Evolutionary conservation across 176 grass and related monocot genomes (phyloP).

Genomic region (Phoenix dactylifera): DNA sequence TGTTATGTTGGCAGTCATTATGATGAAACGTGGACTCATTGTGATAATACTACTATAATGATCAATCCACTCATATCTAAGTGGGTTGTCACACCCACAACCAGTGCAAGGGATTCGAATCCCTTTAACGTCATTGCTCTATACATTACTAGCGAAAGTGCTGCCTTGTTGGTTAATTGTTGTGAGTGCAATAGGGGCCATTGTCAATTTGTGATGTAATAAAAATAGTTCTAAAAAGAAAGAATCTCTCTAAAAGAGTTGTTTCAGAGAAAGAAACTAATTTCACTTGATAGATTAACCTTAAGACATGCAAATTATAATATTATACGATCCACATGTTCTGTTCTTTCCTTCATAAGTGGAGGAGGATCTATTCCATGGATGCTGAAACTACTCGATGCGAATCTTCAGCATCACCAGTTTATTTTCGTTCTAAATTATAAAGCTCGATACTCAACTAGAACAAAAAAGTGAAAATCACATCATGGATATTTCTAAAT

Average conservation of each 20-base stretch:
- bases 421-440: too few species aligned
- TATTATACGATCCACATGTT: too few species aligned
- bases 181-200: neutral
- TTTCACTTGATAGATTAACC: neutral
- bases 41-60: conserved; percentile 15
- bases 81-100: conserved; percentile 10
- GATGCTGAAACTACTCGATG: too few species aligned
- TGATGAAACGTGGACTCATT: conserved; percentile 32
- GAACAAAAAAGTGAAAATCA: too few species aligned
- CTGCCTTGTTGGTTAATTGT: conserved; percentile 1
- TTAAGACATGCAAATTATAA: too few species aligned
- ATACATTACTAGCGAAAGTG: conserved; percentile 7
- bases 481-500: too few species aligned
- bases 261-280: neutral
- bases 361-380: too few species aligned
- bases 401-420: too few species aligned
- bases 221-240: neutral
- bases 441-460: too few species aligned
- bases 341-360: too few species aligned
- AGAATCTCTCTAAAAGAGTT: neutral
- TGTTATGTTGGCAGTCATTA: conserved; percentile 24
- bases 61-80: conserved; percentile 11
- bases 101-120: neutral
- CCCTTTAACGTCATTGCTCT: neutral
- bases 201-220: neutral